These are phyloP conservation scores for Mortierella sp. DNA, from an alignment of 371 early-diverging fungal species.

Conservation along the genomic window DNA sequence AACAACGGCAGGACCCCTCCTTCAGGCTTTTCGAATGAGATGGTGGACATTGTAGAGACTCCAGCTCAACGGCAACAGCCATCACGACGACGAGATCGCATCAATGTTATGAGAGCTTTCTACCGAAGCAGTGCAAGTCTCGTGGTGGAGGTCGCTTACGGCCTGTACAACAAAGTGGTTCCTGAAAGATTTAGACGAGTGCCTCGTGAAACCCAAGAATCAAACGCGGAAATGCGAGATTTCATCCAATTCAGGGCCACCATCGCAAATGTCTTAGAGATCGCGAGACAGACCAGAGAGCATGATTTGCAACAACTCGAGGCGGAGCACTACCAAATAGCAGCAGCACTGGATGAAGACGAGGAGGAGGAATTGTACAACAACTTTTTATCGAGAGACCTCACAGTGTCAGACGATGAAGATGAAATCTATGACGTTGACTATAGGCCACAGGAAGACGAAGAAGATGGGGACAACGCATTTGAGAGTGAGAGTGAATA, in stretches of 20 bases:
- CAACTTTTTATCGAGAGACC: slow-evolving; percentile 31
- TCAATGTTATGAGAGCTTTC: slow-evolving; percentile 41
- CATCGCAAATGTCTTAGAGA: slow-evolving; percentile 32
- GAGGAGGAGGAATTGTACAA: slow-evolving; percentile 41
- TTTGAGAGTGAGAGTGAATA: slow-evolving; percentile 5
- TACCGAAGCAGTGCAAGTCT: slow-evolving; percentile 28
- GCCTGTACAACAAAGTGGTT: slow-evolving; percentile 27
- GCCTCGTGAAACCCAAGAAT: not conserved
- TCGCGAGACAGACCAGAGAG: slow-evolving; percentile 15
- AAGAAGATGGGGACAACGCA: slow-evolving; percentile 11
- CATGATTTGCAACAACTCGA: slow-evolving; percentile 1
- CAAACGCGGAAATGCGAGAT: slow-evolving; percentile 14
- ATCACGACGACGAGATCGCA: slow-evolving; percentile 26
- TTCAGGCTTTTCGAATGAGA: slow-evolving; percentile 43
- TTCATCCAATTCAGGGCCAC: slow-evolving; percentile 30
- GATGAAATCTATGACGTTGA: slow-evolving; percentile 40
- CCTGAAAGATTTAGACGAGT: slow-evolving; percentile 33
- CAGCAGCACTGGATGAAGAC: slow-evolving; percentile 27
- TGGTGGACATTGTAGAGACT: slow-evolving; percentile 35
- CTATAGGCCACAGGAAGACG: slow-evolving; percentile 17
- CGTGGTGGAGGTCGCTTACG: slow-evolving; percentile 14
- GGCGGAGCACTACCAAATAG: slow-evolving; percentile 2
- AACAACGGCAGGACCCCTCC: not conserved
- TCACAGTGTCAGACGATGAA: slow-evolving; percentile 39
- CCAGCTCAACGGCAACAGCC: slow-evolving; percentile 36